Evolutionary conservation across 129 eudicot species (phyloP).

Genomic region (Flaveria robusta): DNA sequence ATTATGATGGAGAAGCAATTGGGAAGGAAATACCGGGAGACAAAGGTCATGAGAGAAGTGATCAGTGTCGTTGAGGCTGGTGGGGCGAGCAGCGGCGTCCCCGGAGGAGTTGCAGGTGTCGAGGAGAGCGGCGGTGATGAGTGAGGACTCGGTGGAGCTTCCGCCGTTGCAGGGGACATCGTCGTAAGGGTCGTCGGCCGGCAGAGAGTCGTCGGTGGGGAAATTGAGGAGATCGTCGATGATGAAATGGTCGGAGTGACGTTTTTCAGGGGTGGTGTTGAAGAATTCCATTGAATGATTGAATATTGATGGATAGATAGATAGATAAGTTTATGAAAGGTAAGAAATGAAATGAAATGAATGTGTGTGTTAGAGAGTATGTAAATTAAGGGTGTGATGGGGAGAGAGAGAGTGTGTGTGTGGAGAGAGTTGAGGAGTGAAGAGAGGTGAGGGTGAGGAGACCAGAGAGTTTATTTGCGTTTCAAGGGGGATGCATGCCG

Average conservation of each 20-base stretch:
- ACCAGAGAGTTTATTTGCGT: slow-evolving; percentile 73
- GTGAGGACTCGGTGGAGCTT: slow-evolving; percentile 40
- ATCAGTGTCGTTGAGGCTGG: slow-evolving; percentile 28
- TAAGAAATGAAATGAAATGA: no score
- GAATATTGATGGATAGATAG: no score
- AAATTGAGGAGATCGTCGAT: slow-evolving; percentile 81
- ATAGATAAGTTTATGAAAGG: no score
- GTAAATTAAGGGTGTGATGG: no score
- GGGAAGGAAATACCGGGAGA: slow-evolving; percentile 63
- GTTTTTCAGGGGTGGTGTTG: not conserved
- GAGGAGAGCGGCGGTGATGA: slow-evolving; percentile 18
- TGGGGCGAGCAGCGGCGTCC: slow-evolving; percentile 36
- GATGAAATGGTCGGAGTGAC: slow-evolving; percentile 48
- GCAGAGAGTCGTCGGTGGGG: slow-evolving; percentile 56
- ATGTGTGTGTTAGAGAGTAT: slow-evolving; percentile 25
- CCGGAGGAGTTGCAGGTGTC: slow-evolving; percentile 48
- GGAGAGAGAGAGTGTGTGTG: not conserved
- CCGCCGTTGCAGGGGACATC: slow-evolving; percentile 17
- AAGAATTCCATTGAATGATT: no score
- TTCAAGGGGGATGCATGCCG: slow-evolving; percentile 56
- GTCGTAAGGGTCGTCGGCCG: not conserved
- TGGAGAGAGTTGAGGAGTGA: slow-evolving; percentile 32
- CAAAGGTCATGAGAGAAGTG: slow-evolving; percentile 69
- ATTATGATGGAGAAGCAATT: not conserved
- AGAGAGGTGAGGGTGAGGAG: slow-evolving; percentile 34